Evolutionary conservation across 305 asterid genomes (phyloP), one percentile per base, ranked within the genome.

Genomic region (Rubia peregrina): DNA sequence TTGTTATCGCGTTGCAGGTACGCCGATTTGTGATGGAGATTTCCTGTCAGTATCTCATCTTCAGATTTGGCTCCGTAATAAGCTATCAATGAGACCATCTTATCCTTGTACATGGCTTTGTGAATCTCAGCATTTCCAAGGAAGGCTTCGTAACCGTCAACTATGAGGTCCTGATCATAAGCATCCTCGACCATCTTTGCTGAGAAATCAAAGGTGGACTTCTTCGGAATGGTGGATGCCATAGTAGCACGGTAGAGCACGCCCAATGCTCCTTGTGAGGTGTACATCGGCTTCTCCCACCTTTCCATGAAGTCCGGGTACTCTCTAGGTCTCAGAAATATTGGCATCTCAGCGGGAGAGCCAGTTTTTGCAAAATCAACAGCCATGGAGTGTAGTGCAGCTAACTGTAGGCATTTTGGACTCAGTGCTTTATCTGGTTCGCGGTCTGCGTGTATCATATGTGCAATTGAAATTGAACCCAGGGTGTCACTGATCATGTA

Each of bases 291-390:
- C 82, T 83, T 89, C 64, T 89, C 96, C 87, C 88, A 86, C 73
- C 98, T 76, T 82, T 88, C 96, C 96, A 93, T 83, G 88, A 91
- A 93, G 77, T 93, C 98, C 0, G 98, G 97, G 41, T 80, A 93
- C 72, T 91, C 96, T 69, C 87, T 69, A 30, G 95, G 95, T 80
- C 84, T 90, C 68, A 93, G 77, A 53, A 53, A 76, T 67, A 85
- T 71, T 9, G 97, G 98, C 96, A 93, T 93, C 84, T 86, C 97
- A 6, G 97, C 98, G 13, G 97, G 96, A 67, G 97, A 95, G n/a
- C 96, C 98, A 0, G 95, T 76, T 79, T 93, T 93, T 72, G 98
- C 98, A 17, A 83, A 93, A 69, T 90, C 97, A 9, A 93, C 98
- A 9, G 97, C 98, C 98, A 90, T 90, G 0, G 98, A 90, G 76